phyloP scores from a whole-genome alignment of 2,329 filamentous ascomycete genomes.

The Penicillium paneum region DNA sequence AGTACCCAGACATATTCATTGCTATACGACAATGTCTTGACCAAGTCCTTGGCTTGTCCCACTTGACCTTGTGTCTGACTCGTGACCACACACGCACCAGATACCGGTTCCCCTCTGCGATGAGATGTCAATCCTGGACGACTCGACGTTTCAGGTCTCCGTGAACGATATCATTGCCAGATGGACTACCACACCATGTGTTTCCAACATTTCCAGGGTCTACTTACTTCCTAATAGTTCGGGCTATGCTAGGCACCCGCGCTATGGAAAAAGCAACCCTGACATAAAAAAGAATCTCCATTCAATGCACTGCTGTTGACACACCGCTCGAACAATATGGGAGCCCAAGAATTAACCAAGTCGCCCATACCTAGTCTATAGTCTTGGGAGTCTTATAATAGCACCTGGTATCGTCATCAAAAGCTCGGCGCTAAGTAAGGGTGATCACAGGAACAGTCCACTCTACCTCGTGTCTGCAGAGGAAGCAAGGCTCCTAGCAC shows the following conservation, averaged over 20 bases:
- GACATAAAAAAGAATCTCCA: background rate
- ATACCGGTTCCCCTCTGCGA: background rate
- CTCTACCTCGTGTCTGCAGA: slow-evolving; percentile 15
- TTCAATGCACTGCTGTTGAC: background rate
- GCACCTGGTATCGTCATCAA: background rate
- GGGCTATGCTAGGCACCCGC: background rate
- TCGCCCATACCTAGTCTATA: background rate
- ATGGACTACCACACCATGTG: background rate
- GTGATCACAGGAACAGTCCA: background rate
- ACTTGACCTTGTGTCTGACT: background rate
- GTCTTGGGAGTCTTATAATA: background rate
- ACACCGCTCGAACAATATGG: background rate
- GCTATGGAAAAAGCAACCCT: background rate
- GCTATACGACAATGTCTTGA: background rate
- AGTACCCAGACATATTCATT: background rate
- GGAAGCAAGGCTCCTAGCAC: slow-evolving; percentile 16
- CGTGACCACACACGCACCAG: background rate
- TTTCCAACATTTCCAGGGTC: background rate
- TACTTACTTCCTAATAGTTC: background rate
- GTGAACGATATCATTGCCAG: background rate
- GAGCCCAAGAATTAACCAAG: background rate
- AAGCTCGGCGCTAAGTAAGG: slow-evolving; percentile 18
- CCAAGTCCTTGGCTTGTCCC: background rate
- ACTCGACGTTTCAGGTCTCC: background rate
- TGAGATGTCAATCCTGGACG: background rate